Evolutionary conservation across 148 eudicot species (phyloP), one percentile per base, ranked within the genome.

Genomic region (Camellia lanceoleosa): DNA sequence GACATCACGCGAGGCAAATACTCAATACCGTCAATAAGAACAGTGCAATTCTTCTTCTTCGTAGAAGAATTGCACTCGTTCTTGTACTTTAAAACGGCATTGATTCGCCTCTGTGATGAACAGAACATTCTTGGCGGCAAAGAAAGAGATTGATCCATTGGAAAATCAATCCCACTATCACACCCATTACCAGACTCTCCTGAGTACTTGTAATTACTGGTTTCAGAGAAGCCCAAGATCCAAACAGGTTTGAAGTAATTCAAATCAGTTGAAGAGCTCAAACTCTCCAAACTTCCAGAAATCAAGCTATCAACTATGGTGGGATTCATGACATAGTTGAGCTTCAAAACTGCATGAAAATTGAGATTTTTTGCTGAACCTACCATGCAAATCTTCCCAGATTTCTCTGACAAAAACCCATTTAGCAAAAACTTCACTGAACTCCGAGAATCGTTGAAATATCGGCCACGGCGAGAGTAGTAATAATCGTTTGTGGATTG

Each of bases 321-420:
- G 0, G 14, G 5, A 19, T 72, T 71, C n/a, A 59, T 43, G 5
- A 47, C 16, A 46, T 71, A 77, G 54, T 56, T 82, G 61, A 65
- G 72, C 68, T 71, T 65, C 7, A 82, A 71, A 61, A 77, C 72
- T 54, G 80, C 84, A 0, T 82, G 23, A 13, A 82, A 73, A 61
- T 52, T 51, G 13, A 70, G 63, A 62, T 77, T 63, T 20, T 16
- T 49, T 77, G 80, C 71, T 0, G 84, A 82, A 59, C 84, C 84
- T 13, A 82, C 76, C 80, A 82, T 62, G 16, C 84, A 82, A 6
- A 78, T 69, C 68, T 52, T 82, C 63, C 77, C 80, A 49, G 77
- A 61, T 18, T 75, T 38, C 70, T 52, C 66, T n/a, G 84, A 82
- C 80, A 71, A 82, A 65, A 82, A 77, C 38, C 80, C 84, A 51